Base-by-base conservation (phyloP, 2,329 filamentous ascomycete genomes). In the Thielaviopsis cerberus region DNA sequence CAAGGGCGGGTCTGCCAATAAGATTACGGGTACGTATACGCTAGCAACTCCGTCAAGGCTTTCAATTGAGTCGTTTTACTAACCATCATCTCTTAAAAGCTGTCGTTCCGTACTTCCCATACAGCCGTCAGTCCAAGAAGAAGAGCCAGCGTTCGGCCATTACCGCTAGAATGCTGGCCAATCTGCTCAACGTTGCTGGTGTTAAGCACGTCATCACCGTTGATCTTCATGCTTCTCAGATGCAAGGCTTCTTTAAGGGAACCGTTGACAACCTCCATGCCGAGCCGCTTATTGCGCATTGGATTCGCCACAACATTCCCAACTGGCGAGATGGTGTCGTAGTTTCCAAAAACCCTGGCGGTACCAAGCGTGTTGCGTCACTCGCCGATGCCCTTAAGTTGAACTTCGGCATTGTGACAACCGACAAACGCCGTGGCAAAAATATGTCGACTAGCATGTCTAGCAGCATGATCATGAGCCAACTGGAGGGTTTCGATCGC, bases 191-290 rank as follows among this genome's bases (percentile, higher is more conserved):
- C 61, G 86, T 98, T 59, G 92, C 92, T 55, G 92, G 92, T 57
- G 89, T 98, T 63, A 89, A 94, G 72, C 92, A 98, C 74, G 87
- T 98, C 69, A 90, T 98, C 66, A 98, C 92, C 17, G 86, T 98
- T 67, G 92, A 98, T 68, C 79, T 98, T 27, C 92, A 98, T 73
- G 87, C 87, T 57, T 89, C 86, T n/a, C 92, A 97, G 74, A 97
- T 97, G 88, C 92, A 98, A 73, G 92, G 92, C 60, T 98, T 98
- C 74, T 98, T 98, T 78, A 87, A 87, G 67, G 95, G 91, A 65
- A 92, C 92, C 0, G 91, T 98, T 61, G 92, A 98, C 71, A 97
- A 98, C 67, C 82, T 98, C 57, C 88, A 95, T 65, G 92, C 92
- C 55, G 92, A 98, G 70, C 91, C 92, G 17, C 79, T 97, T 62